phyloP scores from a whole-genome alignment of 208 protist species.

The Crithidia acanthocephali region DNA sequence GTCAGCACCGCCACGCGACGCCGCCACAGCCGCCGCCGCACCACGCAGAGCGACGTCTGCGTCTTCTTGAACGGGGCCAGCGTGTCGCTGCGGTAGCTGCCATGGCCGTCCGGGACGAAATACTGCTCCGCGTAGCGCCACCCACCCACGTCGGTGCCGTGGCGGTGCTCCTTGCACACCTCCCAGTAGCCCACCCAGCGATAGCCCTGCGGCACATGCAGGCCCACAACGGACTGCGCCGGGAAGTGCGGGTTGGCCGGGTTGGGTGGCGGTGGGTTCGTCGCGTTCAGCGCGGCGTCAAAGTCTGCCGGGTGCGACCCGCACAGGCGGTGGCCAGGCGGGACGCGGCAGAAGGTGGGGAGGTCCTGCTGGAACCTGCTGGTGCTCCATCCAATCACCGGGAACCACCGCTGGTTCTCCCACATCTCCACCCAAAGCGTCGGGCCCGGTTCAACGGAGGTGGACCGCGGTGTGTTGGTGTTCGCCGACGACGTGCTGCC shows the following conservation, averaged over 20 bases:
- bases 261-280: conserved; percentile 3
- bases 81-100: conserved; percentile 9
- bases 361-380: conserved; percentile 51
- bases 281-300: conserved; percentile 16
- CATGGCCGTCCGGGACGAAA: conserved; percentile 7
- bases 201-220: conserved; percentile 43
- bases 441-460: conserved; percentile 31
- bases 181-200: conserved; percentile 61
- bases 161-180: conserved; percentile 41
- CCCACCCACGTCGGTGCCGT: conserved; percentile 43
- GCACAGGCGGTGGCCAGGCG: conserved; percentile 14
- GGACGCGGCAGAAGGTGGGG: conserved; percentile 48
- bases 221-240: conserved; percentile 17
- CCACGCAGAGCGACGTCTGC: conserved; percentile 43
- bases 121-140: conserved; percentile 62
- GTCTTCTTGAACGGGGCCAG: conserved; percentile 53
- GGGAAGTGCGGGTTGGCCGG: conserved; percentile 18
- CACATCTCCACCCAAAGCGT: conserved; percentile 48
- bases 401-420: conserved; percentile 77
- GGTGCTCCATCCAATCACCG: conserved; percentile 60
- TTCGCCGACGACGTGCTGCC: conserved; percentile 57
- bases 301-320: conserved; percentile 32
- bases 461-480: conserved; percentile 21
- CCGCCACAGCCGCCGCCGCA: conserved; percentile 54
- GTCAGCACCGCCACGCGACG: conserved; percentile 40